phyloP scores from a whole-genome alignment of 2,329 filamentous ascomycete species.

The Zalaria obscura region DNA sequence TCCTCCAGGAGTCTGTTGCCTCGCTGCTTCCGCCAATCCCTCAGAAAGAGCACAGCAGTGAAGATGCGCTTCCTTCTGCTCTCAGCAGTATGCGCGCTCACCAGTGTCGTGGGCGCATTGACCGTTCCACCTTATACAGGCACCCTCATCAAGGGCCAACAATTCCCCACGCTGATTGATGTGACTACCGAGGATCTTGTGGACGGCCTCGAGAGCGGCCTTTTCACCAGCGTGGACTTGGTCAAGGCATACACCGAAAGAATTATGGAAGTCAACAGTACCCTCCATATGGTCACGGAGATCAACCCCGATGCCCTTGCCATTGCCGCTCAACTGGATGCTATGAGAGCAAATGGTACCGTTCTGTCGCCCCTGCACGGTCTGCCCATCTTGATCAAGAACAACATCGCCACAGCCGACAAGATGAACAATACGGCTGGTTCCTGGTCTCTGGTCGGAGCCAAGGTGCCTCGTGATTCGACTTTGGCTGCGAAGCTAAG shows the following conservation, averaged over 20 bases:
- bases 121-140: not conserved
- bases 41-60: not conserved
- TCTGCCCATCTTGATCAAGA: constrained; percentile 51
- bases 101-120: not conserved
- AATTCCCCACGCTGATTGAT: constrained; percentile 31
- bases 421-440: constrained; percentile 51
- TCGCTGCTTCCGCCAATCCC: not conserved
- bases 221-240: constrained; percentile 44
- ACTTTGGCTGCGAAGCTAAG: constrained; percentile 47
- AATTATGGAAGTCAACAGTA: constrained; percentile 38
- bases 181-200: constrained; percentile 38
- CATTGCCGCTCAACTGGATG: constrained; percentile 6
- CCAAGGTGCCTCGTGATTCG: constrained; percentile 42
- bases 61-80: not conserved
- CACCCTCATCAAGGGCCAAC: not conserved
- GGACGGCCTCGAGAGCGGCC: constrained; percentile 31
- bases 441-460: constrained; percentile 47
- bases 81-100: not conserved
- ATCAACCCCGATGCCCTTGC: constrained; percentile 38
- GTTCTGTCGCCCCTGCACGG: constrained; percentile 44
- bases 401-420: constrained; percentile 51
- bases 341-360: constrained; percentile 32
- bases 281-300: constrained; percentile 38
- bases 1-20: not conserved
- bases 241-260: constrained; percentile 38